These are phyloP conservation scores for Musa schizocarpa DNA, from an alignment of 176 grass and related monocot species.

Conservation along the genomic window DNA sequence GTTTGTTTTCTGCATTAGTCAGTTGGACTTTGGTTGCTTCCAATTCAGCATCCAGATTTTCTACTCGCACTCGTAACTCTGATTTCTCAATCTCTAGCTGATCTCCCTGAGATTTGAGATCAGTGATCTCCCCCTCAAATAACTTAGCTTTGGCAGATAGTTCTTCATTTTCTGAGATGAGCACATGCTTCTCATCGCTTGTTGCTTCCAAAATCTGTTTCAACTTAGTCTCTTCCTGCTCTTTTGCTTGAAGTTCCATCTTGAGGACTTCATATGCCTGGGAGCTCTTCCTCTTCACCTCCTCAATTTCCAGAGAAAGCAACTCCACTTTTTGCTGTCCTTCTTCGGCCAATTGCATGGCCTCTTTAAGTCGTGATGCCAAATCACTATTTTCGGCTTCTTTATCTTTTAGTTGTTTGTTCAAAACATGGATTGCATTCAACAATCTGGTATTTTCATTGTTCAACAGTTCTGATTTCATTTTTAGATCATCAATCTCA, in stretches of 20 bases:
- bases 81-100: neutral
- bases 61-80: neutral
- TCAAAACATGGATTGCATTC: slow-evolving; percentile 22
- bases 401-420: slow-evolving; percentile 30
- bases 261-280: slow-evolving; percentile 37
- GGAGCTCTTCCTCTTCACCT: slow-evolving; percentile 43
- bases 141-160: slow-evolving; percentile 35
- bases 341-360: slow-evolving; percentile 20
- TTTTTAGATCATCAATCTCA: slow-evolving; percentile 21
- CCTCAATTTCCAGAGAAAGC: slow-evolving; percentile 37
- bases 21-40: neutral
- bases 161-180: slow-evolving; percentile 29
- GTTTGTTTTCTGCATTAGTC: neutral
- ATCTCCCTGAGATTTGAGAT: neutral
- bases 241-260: slow-evolving; percentile 29
- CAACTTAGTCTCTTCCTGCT: slow-evolving; percentile 32
- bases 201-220: slow-evolving; percentile 23
- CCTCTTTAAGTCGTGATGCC: slow-evolving; percentile 35
- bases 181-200: slow-evolving; percentile 38
- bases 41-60: neutral
- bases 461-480: neutral
- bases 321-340: slow-evolving; percentile 15
- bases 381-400: slow-evolving; percentile 24
- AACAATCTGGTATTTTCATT: neutral
- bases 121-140: slow-evolving; percentile 24